phyloP scores from a whole-genome alignment of 768 basidiomycete genomes.

The Asterophora lycoperdoides region DNA sequence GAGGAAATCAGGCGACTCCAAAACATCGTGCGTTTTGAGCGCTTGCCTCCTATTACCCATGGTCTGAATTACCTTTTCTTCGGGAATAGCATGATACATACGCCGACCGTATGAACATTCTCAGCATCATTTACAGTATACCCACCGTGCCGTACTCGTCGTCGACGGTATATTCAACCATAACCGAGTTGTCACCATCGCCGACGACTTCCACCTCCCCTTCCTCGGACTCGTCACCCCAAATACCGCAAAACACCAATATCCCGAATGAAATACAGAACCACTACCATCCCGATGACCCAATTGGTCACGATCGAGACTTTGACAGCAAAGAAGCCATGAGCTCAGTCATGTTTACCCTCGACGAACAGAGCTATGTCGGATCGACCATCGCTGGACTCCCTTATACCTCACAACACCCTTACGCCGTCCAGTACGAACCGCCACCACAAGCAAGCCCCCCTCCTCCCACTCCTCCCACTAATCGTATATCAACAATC shows the following conservation, averaged over 20 bases:
- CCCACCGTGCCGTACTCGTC: conserved; percentile 69
- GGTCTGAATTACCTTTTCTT: conserved; percentile 8
- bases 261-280: conserved; percentile 35
- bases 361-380: conserved; percentile 32
- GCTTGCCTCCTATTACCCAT: conserved; percentile 3
- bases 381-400: conserved; percentile 28
- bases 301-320: conserved; percentile 22
- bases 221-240: conserved; percentile 44
- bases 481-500: conserved; percentile 33
- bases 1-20: conserved; percentile 84
- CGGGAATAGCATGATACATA: conserved; percentile 82
- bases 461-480: conserved; percentile 15
- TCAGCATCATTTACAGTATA: conserved; percentile 86
- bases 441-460: conserved; percentile 24
- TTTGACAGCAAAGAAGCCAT: conserved; percentile 38
- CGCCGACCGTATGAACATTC: conserved; percentile 90
- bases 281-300: conserved; percentile 20
- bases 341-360: conserved; percentile 43
- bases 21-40: conserved; percentile 67
- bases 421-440: conserved; percentile 50
- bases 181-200: conserved; percentile 18
- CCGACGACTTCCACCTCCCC: conserved; percentile 45
- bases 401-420: conserved; percentile 36
- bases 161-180: conserved; percentile 40
- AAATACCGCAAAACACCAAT: conserved; percentile 33